Evolutionary conservation across 495 filamentous ascomycete species (phyloP), one percentile per base, ranked within the genome.

Genomic region (Pyronema domesticum): DNA sequence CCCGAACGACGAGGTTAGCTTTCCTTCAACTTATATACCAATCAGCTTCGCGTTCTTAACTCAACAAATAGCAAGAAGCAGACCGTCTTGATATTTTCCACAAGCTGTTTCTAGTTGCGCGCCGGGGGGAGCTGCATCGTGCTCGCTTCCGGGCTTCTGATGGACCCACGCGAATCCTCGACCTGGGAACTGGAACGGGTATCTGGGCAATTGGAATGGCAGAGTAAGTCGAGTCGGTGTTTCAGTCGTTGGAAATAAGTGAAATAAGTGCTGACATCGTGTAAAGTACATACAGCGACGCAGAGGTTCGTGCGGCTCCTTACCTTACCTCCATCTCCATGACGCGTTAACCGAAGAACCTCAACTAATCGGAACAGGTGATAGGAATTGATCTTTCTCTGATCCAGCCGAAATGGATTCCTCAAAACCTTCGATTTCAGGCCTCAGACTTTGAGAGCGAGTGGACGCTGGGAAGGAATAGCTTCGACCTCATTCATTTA

Each of bases 201-300:
- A 89, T 94, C 46, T 95, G 89, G 89, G 76, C 79, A 17, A 89
- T 93, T 61, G 83, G 91, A 58, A 81, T 95, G 69, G 84, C 84
- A 55, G 79, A 83, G 80, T 83, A 70, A 69, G 80, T 15, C 39
- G 2, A 47, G 5, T 19, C 45, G 11, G 10, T 17, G n/a, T 19
- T 47, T 19, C 23, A 15, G 10, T 14, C 17, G 11, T 47, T 47
- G 45, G 17, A 19, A 15, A 11, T 47, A 10, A 19, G 7, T 47
- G 34, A 17, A 51, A 42, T 30, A 13, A 42, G 33, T 51, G 45
- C 60, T 58, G 23, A 60, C 30, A 5, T 47, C n/a, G 17, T 34
- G 10, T 46, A 37, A 45, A 76, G 78, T 53, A 76, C 77, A 67
- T 83, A 80, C 59, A 71, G 71, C 14, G 65, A 79, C 37, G 71